These are phyloP conservation scores for Nissolia schottii DNA, from an alignment of 306 rosid species.

Conservation along the genomic window DNA sequence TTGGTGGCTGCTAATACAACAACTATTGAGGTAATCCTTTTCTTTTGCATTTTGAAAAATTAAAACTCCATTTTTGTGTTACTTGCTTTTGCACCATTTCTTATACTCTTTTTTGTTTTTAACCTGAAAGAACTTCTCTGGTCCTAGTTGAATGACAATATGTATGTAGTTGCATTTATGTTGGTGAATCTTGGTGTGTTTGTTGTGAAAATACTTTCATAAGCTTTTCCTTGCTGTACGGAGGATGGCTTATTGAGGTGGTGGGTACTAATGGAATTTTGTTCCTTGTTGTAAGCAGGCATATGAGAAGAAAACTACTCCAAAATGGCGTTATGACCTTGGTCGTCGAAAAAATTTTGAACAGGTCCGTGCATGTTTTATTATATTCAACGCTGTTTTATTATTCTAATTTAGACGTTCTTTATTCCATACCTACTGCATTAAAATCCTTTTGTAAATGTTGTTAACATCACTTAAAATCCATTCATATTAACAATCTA, in stretches of 20 bases:
- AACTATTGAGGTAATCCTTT: slow-evolving; percentile 77
- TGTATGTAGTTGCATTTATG: background rate
- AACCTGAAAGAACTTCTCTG: background rate
- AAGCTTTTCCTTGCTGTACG: background rate
- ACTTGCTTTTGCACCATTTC: background rate
- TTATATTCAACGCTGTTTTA: background rate
- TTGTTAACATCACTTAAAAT: background rate
- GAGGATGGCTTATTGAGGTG: background rate
- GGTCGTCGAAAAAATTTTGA: slow-evolving; percentile 93
- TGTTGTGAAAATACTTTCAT: background rate
- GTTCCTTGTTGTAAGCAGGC: slow-evolving; percentile 54
- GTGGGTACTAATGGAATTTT: slow-evolving; percentile 28
- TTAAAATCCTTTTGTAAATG: background rate
- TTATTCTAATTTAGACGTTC: background rate
- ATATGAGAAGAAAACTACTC: slow-evolving; percentile 90
- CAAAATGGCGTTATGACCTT: slow-evolving; percentile 97
- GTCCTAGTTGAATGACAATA: slow-evolving; percentile 1
- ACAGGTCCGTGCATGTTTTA: slow-evolving; percentile 57
- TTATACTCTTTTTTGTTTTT: background rate
- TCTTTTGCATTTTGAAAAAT: background rate
- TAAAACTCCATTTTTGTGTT: background rate
- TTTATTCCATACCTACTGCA: background rate
- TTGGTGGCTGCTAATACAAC: slow-evolving; percentile 88
- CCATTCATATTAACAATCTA: background rate
- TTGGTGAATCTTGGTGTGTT: background rate